Conservation (phyloP, 176 grass and related monocot genomes). For the Oryza meyeriana region DNA sequence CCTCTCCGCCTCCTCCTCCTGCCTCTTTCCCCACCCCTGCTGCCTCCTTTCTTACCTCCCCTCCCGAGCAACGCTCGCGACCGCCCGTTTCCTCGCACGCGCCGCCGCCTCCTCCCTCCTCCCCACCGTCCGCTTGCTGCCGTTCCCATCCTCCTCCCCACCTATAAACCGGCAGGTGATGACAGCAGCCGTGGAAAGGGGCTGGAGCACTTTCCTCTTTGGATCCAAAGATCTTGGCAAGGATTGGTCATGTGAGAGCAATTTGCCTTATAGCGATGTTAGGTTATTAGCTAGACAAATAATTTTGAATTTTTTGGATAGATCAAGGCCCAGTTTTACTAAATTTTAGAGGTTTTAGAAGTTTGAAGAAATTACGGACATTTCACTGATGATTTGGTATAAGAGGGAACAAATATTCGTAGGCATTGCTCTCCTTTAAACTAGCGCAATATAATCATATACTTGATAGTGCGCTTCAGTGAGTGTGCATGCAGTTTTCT, state of each 20-base stretch:
- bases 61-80: too few relatives aligned
- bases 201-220: conserved; percentile 91
- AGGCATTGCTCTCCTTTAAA: neutral
- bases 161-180: conserved; percentile 74
- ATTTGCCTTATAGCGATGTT: neutral
- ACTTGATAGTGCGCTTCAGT: neutral
- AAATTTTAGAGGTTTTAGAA: neutral
- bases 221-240: conserved; percentile 61
- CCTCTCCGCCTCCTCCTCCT: too few relatives aligned
- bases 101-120: too few relatives aligned
- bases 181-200: conserved; percentile 82
- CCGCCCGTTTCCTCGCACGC: too few relatives aligned
- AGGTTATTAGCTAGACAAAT: neutral
- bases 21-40: too few relatives aligned
- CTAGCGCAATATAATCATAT: neutral
- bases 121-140: too few relatives aligned
- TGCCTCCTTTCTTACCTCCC: too few relatives aligned
- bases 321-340: neutral
- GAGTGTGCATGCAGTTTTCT: neutral
- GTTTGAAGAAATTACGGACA: neutral
- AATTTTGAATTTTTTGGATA: neutral
- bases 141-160: too few relatives aligned
- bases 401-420: neutral
- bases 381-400: neutral
- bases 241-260: conserved; percentile 80